A percentile compares a stretch with the other conserved stretches of the same genome.
These are phyloP conservation scores for Hysterangium stoloniferum DNA, from an alignment of 768 basidiomycete genomes.

Conservation along the genomic window DNA sequence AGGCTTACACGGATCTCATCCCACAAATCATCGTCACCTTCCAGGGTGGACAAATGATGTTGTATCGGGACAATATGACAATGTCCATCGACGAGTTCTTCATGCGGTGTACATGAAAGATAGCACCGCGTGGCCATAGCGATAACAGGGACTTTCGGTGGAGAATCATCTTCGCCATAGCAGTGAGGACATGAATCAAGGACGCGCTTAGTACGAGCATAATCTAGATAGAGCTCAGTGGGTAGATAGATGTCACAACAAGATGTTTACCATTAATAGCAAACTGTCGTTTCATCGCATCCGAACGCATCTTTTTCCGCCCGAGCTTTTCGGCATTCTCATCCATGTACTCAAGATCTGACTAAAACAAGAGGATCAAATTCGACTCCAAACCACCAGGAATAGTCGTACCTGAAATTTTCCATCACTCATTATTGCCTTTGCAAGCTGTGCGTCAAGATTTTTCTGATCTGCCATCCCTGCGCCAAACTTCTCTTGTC, in stretches of 20 bases:
- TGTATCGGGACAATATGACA: constrained; percentile 95
- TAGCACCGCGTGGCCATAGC: constrained; percentile 89
- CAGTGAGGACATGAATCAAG: constrained; percentile 82
- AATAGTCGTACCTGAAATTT: constrained; percentile 62
- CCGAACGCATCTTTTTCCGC: constrained; percentile 90
- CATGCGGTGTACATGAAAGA: constrained; percentile 79
- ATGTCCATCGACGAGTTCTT: constrained; percentile 88
- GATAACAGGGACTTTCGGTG: constrained; percentile 79
- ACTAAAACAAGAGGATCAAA: constrained; percentile 35
- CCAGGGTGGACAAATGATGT: constrained; percentile 84
- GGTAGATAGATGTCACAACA: not conserved
- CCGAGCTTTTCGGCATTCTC: constrained; percentile 93
- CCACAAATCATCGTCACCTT: constrained; percentile 97
- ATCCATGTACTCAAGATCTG: constrained; percentile 90
- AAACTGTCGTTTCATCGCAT: constrained; percentile 94
- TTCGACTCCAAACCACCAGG: too few species aligned
- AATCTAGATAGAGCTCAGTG: constrained; percentile 47
- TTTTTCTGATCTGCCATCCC: constrained; percentile 89
- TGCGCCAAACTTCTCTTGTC: constrained; percentile 86
- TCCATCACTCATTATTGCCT: constrained; percentile 79
- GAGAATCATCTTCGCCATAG: constrained; percentile 86
- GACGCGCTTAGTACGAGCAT: constrained; percentile 88
- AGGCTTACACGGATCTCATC: constrained; percentile 80
- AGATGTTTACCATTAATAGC: constrained; percentile 75
- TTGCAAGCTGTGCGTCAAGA: constrained; percentile 83